Evolutionary conservation across 1,284 basidiomycete genomes (phyloP).

Genomic region (Ustilago nuda): DNA sequence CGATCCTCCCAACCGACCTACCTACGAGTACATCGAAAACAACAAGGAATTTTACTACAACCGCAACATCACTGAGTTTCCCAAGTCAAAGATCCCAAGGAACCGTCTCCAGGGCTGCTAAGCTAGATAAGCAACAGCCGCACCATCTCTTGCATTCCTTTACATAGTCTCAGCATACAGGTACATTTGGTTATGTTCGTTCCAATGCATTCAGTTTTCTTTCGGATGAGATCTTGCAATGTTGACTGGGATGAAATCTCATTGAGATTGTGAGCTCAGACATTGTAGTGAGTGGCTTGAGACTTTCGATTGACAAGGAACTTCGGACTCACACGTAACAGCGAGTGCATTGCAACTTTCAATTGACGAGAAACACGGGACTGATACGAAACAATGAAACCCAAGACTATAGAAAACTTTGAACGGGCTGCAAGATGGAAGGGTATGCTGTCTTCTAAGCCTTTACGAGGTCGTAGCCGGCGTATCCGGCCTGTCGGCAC

Average conservation of each 20-base stretch:
- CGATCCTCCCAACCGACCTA: slow-evolving; percentile 64
- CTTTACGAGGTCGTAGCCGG: slow-evolving; percentile 38
- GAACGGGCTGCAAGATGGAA: neutral
- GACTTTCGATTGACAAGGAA: neutral
- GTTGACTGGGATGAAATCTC: too few species aligned
- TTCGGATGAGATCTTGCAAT: neutral
- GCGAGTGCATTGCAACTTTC: neutral
- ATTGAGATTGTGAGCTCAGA: neutral
- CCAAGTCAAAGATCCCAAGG: slow-evolving; percentile 41
- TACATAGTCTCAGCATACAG: neutral
- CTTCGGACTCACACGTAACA: too few species aligned
- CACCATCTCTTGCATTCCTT: neutral
- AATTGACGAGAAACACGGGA: neutral
- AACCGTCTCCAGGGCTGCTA: slow-evolving; percentile 49
- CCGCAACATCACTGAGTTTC: slow-evolving; percentile 56
- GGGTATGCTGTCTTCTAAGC: slow-evolving; percentile 9
- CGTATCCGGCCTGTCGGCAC: slow-evolving; percentile 35
- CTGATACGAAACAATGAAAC: neutral
- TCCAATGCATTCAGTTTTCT: slow-evolving; percentile 7
- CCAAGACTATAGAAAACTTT: neutral
- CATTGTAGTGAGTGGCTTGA: neutral
- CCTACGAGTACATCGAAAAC: slow-evolving; percentile 65
- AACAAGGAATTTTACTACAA: slow-evolving; percentile 67
- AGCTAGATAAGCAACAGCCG: neutral
- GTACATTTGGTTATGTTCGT: neutral